These are phyloP conservation scores for Moringa oleifera DNA, from an alignment of 345 rosid species.

Conservation along the genomic window DNA sequence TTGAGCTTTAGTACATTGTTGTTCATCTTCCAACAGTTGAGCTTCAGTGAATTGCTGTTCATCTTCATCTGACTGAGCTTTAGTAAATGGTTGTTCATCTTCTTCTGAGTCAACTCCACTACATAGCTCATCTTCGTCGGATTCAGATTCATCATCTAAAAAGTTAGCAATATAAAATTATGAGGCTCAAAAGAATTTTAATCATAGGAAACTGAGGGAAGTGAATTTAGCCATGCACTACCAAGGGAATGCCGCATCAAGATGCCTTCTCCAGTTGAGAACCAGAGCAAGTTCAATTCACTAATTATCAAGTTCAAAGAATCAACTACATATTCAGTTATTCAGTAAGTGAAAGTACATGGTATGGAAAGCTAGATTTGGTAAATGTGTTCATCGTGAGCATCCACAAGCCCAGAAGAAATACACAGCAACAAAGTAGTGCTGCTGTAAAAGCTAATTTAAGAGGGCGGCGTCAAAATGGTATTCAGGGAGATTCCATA, in stretches of 20 bases:
- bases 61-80: constrained; percentile 34
- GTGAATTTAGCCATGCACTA: background rate
- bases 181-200: background rate
- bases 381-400: background rate
- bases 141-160: constrained; percentile 45
- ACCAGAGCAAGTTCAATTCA: background rate
- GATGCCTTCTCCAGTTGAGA: background rate
- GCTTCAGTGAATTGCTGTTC: constrained; percentile 32
- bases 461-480: too few relatives aligned
- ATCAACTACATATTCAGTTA: background rate
- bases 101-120: constrained; percentile 28
- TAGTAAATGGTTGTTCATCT: constrained; percentile 30
- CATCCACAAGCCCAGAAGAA: too few relatives aligned
- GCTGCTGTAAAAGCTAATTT: background rate
- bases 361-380: too few relatives aligned
- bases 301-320: background rate
- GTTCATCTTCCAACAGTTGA: constrained; percentile 47
- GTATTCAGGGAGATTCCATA: background rate
- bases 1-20: constrained; percentile 35
- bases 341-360: too few relatives aligned
- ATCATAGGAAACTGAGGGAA: too few relatives aligned
- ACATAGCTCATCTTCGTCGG: constrained; percentile 28
- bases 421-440: too few relatives aligned
- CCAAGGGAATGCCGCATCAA: background rate
- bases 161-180: background rate